phyloP scores from a whole-genome alignment of 2,329 filamentous ascomycete genomes.

The Ophiostoma populinum region DNA sequence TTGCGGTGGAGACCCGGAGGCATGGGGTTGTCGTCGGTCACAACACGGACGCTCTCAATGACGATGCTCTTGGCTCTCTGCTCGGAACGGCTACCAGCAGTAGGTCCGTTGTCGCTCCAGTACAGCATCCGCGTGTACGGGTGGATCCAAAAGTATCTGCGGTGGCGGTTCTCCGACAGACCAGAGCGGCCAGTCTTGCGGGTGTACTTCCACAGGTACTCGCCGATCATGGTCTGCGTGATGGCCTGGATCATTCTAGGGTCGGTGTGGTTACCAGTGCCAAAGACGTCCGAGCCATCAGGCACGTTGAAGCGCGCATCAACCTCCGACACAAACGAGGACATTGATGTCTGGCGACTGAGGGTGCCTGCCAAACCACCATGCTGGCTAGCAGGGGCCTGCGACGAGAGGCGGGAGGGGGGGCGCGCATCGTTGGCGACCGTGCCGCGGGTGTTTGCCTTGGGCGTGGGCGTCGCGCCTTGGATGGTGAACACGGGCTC shows the following conservation, averaged over 20 bases:
- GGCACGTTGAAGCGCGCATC: constrained; percentile 78
- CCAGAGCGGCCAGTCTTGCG: constrained; percentile 80
- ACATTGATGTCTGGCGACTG: constrained; percentile 66
- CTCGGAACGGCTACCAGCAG: constrained; percentile 57
- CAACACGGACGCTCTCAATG: constrained; percentile 82
- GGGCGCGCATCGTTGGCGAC: constrained; percentile 28
- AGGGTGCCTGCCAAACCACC: constrained; percentile 2
- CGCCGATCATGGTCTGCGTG: constrained; percentile 98
- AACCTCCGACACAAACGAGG: constrained; percentile 87
- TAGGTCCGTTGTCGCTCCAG: constrained; percentile 87
- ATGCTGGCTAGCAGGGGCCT: constrained; percentile 9
- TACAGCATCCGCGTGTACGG: constrained; percentile 92
- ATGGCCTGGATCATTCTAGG: constrained; percentile 98
- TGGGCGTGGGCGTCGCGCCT: constrained; percentile 40
- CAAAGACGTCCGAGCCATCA: constrained; percentile 25
- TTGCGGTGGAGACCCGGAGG: constrained; percentile 89
- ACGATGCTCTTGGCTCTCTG: constrained; percentile 73
- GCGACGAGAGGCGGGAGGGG: constrained; percentile 23
- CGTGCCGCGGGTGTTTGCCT: constrained; percentile 24
- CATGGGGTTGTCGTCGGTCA: constrained; percentile 87
- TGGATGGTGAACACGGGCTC: constrained; percentile 1
- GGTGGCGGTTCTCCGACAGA: constrained; percentile 76
- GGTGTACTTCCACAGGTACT: constrained; percentile 98
- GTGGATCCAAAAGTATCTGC: constrained; percentile 97
- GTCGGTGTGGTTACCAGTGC: constrained; percentile 58